Evolutionary conservation across 2,329 filamentous ascomycete species (phyloP), one percentile per base, ranked within the genome.

Genomic region (Cercospora sp.): DNA sequence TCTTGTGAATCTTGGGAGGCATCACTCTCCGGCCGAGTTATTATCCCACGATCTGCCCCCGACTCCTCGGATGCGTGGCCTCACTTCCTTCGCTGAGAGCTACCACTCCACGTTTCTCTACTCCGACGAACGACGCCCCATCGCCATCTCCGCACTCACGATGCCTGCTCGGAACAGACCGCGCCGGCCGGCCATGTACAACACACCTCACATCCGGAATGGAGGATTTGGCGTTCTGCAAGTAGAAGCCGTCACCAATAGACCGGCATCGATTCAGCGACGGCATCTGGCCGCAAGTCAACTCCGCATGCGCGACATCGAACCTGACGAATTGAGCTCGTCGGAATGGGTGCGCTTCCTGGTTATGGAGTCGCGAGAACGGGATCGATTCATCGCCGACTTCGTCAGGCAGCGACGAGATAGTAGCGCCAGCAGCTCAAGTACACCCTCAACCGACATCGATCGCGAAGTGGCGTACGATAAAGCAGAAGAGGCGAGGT

Each of bases 301-400:
- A 62, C 72, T 78, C 8, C 76, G 76, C 53, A 78, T 78, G 74
- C 75, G 75, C 58, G 74, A 76, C 39, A 77, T 78, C 70, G 76
- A 78, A 64, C 76, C 76, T 6, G 73, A 77, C 33, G 76, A 78
- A 65, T 68, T 78, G 45, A 73, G 69, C 68, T 74, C 72, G 5
- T 75, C 73, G 65, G 76, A 78, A 66, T 78, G 76, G 76, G 74
- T 78, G 28, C 71, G 72, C 28, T 78, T 78, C 70, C 72, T 78
- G 20, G 76, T 76, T 28, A 78, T 78, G 76, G 73, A 74, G 31
- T 72, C 73, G 51, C 62, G 67, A 60, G 76, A 77, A 69, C 73
- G 76, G n/a, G 76, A 78, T 2, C 66, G 76, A 28, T 78, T 76
- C 74, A 77, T 78, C 31, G 65, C 72, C 9, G 69, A 74, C 31